Evolutionary conservation across 2,329 filamentous ascomycete genomes (phyloP).

Genomic region (Colletotrichum sp.): DNA sequence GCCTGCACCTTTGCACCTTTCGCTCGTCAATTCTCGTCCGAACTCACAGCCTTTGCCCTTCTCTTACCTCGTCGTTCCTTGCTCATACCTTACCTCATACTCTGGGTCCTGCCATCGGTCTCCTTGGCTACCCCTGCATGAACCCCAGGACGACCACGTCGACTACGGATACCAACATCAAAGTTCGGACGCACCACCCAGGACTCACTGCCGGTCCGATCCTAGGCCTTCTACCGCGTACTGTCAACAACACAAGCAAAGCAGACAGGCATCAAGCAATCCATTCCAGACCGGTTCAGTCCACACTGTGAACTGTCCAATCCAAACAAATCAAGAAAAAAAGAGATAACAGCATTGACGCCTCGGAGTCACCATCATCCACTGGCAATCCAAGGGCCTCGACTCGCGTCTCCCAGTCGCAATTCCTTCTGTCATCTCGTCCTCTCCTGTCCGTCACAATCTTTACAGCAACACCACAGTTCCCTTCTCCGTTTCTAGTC

Average conservation of each 20-base stretch:
- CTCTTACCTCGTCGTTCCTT: constrained; percentile 5
- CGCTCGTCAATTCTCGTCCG: constrained; percentile 9
- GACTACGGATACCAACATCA: background rate
- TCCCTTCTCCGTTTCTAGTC: constrained; percentile 5
- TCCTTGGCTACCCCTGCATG: constrained; percentile 10
- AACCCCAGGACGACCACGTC: constrained; percentile 11
- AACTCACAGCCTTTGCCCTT: constrained; percentile 3
- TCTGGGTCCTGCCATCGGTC: constrained; percentile 17
- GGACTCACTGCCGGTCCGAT: background rate
- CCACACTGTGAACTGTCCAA: background rate
- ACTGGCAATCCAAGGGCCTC: background rate
- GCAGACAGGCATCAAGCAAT: constrained; percentile 9
- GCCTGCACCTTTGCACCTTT: background rate
- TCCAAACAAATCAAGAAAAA: background rate
- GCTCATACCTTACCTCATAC: constrained; percentile 16
- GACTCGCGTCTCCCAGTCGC: background rate
- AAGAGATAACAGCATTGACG: constrained; percentile 1
- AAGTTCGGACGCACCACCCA: background rate
- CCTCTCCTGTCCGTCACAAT: constrained; percentile 14
- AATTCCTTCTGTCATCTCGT: background rate
- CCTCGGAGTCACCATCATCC: background rate
- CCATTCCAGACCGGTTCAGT: background rate
- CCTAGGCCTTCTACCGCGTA: background rate
- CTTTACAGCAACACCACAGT: constrained; percentile 10
- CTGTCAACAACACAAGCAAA: background rate